A percentile compares a stretch with the other conserved stretches of the same genome.
Conservation (phyloP, 2,329 filamentous ascomycete genomes). For the Botrytis elliptica region DNA sequence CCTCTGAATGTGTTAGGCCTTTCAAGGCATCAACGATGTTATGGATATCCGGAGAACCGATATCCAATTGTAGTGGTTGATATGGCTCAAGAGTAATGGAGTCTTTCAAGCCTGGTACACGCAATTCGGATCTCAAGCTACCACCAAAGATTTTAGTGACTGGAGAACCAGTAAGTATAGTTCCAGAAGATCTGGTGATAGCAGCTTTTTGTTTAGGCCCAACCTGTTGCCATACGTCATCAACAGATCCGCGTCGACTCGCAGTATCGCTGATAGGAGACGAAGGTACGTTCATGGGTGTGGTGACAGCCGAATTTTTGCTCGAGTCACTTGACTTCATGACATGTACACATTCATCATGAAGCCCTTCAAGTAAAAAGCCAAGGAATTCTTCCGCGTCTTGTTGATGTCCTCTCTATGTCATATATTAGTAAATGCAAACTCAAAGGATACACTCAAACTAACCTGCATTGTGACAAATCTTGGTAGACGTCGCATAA, state of each 20-base stretch:
- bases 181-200: conserved; percentile 81
- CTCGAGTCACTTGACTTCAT: conserved; percentile 49
- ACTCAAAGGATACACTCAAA: conserved; percentile 27
- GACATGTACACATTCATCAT: conserved; percentile 84
- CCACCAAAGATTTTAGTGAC: conserved; percentile 95
- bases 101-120: conserved; percentile 80
- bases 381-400: conserved; percentile 97
- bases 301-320: conserved; percentile 46
- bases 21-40: conserved; percentile 92
- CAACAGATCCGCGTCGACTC: conserved; percentile 40
- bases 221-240: conserved; percentile 88
- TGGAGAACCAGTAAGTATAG: conserved; percentile 72
- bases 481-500: conserved; percentile 79
- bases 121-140: conserved; percentile 83
- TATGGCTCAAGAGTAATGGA: conserved; percentile 93
- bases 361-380: conserved; percentile 86
- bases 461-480: conserved; percentile 90
- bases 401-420: conserved; percentile 87
- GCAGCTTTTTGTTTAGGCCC: conserved; percentile 86
- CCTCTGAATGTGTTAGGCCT: conserved; percentile 78
- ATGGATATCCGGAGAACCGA: conserved; percentile 79
- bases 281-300: conserved; percentile 42
- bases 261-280: conserved; percentile 47
- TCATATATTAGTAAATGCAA: conserved; percentile 30
- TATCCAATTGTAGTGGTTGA: conserved; percentile 91